Conservation (phyloP, 192 early-diverging fungal species). For the Coemansia javaensis region DNA sequence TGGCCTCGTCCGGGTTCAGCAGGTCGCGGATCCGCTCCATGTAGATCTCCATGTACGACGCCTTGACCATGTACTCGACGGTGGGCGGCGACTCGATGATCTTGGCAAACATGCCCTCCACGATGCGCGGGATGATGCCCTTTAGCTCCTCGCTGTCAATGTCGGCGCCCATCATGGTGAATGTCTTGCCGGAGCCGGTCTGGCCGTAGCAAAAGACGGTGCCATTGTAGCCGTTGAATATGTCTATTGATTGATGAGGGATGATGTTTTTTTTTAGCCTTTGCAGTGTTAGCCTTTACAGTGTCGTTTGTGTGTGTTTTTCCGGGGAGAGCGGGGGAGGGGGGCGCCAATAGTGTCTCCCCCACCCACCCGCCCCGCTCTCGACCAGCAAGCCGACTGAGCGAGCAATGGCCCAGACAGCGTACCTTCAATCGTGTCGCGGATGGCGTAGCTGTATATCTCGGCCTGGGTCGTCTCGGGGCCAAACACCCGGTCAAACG, state of each 20-base stretch:
- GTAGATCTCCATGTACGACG: slow-evolving; percentile 99
- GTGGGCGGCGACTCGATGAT: slow-evolving; percentile 88
- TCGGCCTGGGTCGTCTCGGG: slow-evolving; percentile 75
- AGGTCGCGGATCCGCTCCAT: slow-evolving; percentile 99
- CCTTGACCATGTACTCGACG: slow-evolving; percentile 96
- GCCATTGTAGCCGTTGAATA: slow-evolving; percentile 96
- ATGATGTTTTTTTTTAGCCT: not conserved
- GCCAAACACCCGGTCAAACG: slow-evolving; percentile 91
- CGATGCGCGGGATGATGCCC: slow-evolving; percentile 96
- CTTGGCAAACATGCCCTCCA: slow-evolving; percentile 89
- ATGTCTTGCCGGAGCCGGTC: slow-evolving; percentile 96
- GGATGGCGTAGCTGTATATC: slow-evolving; percentile 89
- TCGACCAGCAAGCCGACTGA: no score
- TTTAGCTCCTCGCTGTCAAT: slow-evolving; percentile 86
- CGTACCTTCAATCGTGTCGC: slow-evolving; percentile 87
- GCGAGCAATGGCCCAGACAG: not conserved
- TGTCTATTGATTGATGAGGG: slow-evolving; percentile 54
- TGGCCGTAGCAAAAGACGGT: slow-evolving; percentile 99
- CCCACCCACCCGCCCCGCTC: no score
- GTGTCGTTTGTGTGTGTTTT: no score
- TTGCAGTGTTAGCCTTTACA: no score
- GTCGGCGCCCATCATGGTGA: slow-evolving; percentile 95
- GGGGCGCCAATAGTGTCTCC: no score
- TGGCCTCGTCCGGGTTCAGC: slow-evolving; percentile 76
- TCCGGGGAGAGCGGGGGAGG: no score